A percentile compares a stretch with the other conserved stretches of the same genome.
Conservation (phyloP, 208 protist genomes). For the Leishmania turanica region DNA sequence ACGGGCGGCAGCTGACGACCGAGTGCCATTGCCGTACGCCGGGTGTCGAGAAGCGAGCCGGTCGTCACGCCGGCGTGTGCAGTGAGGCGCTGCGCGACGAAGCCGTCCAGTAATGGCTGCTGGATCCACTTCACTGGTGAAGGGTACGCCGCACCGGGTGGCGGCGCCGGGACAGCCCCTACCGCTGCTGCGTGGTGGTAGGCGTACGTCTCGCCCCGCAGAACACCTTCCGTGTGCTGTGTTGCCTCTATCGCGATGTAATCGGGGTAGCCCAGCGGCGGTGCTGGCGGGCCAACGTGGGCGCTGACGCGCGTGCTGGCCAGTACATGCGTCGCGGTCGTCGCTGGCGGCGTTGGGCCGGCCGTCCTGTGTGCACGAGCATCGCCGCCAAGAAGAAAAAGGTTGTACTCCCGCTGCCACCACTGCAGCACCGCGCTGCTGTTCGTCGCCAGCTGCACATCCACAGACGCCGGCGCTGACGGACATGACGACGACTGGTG, state of each 20-base stretch:
- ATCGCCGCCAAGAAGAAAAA: background rate
- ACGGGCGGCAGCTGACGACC: constrained; percentile 44
- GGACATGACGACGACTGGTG: background rate
- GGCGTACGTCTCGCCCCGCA: constrained; percentile 45
- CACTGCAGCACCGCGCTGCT: constrained; percentile 17
- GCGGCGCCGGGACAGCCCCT: background rate
- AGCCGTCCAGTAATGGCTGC: constrained; percentile 72
- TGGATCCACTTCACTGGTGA: constrained; percentile 49
- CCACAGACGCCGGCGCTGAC: constrained; percentile 1
- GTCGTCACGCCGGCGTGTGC: constrained; percentile 55
- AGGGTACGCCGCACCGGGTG: constrained; percentile 7
- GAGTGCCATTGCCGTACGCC: constrained; percentile 27
- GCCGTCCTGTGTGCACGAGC: background rate
- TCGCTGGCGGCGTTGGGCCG: background rate
- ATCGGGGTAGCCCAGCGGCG: constrained; percentile 51
- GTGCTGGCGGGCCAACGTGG: constrained; percentile 53
- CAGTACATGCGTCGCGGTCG: background rate
- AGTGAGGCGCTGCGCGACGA: constrained; percentile 57
- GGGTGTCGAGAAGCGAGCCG: constrained; percentile 34
- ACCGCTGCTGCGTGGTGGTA: constrained; percentile 22
- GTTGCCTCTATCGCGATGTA: constrained; percentile 43
- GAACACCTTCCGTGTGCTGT: constrained; percentile 56
- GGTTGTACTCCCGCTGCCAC: constrained; percentile 20
- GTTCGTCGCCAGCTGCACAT: constrained; percentile 21
- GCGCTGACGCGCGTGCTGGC: background rate